phyloP scores from a whole-genome alignment of 257 asterid species.

The Plantago elongata region DNA sequence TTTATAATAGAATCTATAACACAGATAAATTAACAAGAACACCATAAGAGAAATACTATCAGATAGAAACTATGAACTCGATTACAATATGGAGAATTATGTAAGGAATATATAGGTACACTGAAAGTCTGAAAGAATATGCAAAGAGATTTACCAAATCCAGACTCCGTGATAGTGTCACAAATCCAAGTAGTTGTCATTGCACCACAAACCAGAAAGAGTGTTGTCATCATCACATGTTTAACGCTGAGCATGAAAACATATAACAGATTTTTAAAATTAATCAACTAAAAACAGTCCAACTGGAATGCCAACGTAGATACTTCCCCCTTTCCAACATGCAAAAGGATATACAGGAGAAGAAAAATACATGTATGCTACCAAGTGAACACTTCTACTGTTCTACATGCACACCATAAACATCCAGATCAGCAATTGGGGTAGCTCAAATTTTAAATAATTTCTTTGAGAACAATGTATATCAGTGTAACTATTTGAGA shows the following conservation, averaged over 20 bases:
- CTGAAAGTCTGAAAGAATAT: neutral
- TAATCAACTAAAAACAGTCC: no score
- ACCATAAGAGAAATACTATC: no score
- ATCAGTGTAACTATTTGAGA: no score
- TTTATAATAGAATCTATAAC: no score
- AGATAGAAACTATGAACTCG: no score
- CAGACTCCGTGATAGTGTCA: slow-evolving; percentile 87
- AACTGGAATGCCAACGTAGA: neutral
- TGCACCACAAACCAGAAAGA: slow-evolving; percentile 83
- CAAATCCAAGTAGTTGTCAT: slow-evolving; percentile 95
- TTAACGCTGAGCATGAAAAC: slow-evolving; percentile 55
- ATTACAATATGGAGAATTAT: no score
- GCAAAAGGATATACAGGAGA: neutral
- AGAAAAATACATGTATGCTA: neutral
- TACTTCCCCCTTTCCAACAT: neutral
- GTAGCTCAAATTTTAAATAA: no score
- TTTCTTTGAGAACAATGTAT: no score
- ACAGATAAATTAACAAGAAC: no score
- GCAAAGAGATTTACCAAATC: slow-evolving; percentile 54
- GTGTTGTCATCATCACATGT: slow-evolving; percentile 77
- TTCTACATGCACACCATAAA: neutral
- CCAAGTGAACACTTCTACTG: neutral
- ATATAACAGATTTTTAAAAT: neutral
- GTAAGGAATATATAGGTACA: no score
- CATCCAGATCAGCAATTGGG: neutral